Percentiles rank a stretch among this genome's conserved stretches.
Evolutionary conservation across 1,139 yeast genomes (phyloP).

Genomic region (Hemisphaericaspora subhashii): DNA sequence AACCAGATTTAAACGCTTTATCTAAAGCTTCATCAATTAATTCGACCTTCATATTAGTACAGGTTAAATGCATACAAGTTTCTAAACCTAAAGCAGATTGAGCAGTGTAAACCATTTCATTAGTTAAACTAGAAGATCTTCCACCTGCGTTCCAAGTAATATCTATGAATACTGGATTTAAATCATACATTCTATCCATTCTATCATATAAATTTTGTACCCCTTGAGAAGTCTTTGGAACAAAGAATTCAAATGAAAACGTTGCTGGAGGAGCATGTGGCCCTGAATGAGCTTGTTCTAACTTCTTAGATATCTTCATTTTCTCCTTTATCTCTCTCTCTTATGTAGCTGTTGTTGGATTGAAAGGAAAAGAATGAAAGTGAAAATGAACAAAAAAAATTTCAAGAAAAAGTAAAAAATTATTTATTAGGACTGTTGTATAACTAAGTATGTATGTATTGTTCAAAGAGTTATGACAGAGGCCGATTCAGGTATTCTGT

Average conservation of each 20-base stretch:
- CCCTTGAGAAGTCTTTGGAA: slow-evolving; percentile 94
- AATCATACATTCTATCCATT: slow-evolving; percentile 95
- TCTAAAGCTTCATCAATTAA: slow-evolving; percentile 83
- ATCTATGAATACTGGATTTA: slow-evolving; percentile 89
- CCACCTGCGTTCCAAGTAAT: slow-evolving; percentile 99
- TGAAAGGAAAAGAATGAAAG: background rate
- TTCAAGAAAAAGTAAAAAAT: background rate
- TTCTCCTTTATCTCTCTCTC: slow-evolving; percentile 43
- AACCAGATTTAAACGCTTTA: slow-evolving; percentile 86
- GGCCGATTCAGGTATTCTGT: background rate
- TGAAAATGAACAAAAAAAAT: background rate
- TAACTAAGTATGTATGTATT: too few species aligned
- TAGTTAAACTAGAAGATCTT: slow-evolving; percentile 71
- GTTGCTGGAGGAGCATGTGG: slow-evolving; percentile 59
- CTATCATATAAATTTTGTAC: slow-evolving; percentile 94
- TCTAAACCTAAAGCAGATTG: slow-evolving; percentile 92
- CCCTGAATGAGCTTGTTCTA: slow-evolving; percentile 46
- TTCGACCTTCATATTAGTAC: slow-evolving; percentile 88
- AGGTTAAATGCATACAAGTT: slow-evolving; percentile 97
- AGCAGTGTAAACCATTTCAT: slow-evolving; percentile 89
- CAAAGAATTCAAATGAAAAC: slow-evolving; percentile 94
- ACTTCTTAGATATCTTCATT: slow-evolving; percentile 58
- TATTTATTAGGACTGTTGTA: too few species aligned
- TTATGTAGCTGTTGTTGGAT: background rate
- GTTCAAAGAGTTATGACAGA: too few species aligned